Conservation (phyloP, 179 eudicot genomes). For the Actinidia arguta region DNA sequence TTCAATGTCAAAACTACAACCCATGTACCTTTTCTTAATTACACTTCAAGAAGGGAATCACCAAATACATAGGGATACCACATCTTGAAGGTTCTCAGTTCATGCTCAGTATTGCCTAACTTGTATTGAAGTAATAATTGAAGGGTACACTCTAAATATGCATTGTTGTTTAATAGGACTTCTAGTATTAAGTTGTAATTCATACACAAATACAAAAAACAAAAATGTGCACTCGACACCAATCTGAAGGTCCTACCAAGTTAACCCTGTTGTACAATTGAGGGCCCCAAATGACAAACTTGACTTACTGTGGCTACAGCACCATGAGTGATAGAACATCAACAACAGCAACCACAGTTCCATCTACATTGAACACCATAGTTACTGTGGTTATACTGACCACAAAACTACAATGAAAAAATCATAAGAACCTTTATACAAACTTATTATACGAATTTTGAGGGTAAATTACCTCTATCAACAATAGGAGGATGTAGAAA, state of each 20-base stretch:
- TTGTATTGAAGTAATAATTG: no score
- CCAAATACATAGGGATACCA: no score
- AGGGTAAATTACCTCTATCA: constrained; percentile 66
- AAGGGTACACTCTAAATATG: no score
- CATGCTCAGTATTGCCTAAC: no score
- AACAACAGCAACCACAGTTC: constrained; percentile 78
- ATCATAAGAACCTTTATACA: background rate
- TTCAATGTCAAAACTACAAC: no score
- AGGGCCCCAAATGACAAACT: background rate
- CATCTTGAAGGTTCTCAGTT: no score
- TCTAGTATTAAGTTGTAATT: background rate
- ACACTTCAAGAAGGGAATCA: no score
- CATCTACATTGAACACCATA: constrained; percentile 55
- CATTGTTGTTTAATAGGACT: background rate
- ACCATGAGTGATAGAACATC: constrained; percentile 96
- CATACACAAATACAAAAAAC: constrained; percentile 5
- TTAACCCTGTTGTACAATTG: background rate
- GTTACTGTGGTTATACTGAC: no score
- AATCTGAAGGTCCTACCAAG: background rate
- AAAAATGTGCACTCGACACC: background rate
- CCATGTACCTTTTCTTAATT: no score
- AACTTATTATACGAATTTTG: background rate
- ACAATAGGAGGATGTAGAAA: constrained; percentile 95
- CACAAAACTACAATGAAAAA: constrained; percentile 25
- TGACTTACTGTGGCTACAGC: constrained; percentile 86